A percentile compares a stretch with the other conserved stretches of the same genome.
phyloP scores from a whole-genome alignment of 2,329 filamentous ascomycete species.

The Alternaria triticina region DNA sequence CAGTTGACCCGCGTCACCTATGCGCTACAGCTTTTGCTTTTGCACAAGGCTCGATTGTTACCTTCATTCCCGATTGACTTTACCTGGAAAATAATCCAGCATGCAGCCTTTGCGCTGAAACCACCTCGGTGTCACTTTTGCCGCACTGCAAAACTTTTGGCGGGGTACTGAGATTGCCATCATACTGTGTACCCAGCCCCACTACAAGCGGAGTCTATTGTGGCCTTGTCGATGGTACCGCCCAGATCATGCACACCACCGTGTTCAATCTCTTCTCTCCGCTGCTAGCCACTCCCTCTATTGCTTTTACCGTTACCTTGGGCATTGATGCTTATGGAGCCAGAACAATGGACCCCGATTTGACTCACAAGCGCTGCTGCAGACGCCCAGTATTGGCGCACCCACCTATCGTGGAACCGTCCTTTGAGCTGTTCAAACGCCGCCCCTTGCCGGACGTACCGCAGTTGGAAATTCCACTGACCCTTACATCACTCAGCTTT shows the following conservation, averaged over 20 bases:
- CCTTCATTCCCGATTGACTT: neutral
- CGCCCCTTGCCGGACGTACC: neutral
- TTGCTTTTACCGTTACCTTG: neutral
- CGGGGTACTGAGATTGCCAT: constrained; percentile 21
- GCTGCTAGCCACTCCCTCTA: constrained; percentile 5
- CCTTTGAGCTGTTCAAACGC: neutral
- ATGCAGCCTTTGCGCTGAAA: neutral
- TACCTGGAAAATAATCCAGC: neutral
- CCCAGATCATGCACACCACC: constrained; percentile 23
- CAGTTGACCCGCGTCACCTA: neutral
- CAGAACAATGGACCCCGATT: neutral
- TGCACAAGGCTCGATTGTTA: neutral
- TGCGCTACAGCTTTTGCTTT: constrained; percentile 1
- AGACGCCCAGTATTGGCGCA: neutral
- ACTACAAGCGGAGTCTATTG: constrained; percentile 11
- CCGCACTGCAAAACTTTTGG: constrained; percentile 19
- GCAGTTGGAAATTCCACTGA: neutral
- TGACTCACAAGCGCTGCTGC: constrained; percentile 10
- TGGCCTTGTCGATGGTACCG: constrained; percentile 11
- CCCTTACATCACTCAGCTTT: neutral
- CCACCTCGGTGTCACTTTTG: constrained; percentile 7
- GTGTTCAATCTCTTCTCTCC: constrained; percentile 15
- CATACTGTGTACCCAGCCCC: constrained; percentile 16
- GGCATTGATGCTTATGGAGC: neutral
- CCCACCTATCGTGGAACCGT: neutral